Conservation (phyloP, 495 filamentous ascomycete species). For the Penicillium coprophilum region DNA sequence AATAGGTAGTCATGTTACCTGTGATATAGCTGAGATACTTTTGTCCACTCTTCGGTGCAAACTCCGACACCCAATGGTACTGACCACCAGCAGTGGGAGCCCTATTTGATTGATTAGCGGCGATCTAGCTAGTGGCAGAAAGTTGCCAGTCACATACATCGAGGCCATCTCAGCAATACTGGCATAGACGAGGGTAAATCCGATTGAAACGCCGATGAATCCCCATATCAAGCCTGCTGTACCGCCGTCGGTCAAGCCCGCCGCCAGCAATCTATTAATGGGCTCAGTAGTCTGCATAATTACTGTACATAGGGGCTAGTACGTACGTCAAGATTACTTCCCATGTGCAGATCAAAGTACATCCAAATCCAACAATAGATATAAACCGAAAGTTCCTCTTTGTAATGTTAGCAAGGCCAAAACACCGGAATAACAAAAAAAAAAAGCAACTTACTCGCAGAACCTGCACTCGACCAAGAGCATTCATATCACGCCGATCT, state of each 20-base stretch:
- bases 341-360: conserved; percentile 48
- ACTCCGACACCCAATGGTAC: conserved; percentile 61
- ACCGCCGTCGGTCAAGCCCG: conserved; percentile 54
- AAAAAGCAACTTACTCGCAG: conserved; percentile 35
- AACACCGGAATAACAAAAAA: background rate
- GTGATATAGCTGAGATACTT: conserved; percentile 61
- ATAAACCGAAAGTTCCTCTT: conserved; percentile 53
- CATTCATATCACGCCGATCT: conserved; percentile 45
- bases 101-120: conserved; percentile 22
- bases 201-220: conserved; percentile 48
- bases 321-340: conserved; percentile 48
- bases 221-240: conserved; percentile 58
- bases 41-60: conserved; percentile 52
- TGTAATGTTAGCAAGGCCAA: conserved; percentile 10
- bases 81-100: conserved; percentile 52
- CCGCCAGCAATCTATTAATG: conserved; percentile 35
- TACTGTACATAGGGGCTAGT: background rate
- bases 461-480: conserved; percentile 44
- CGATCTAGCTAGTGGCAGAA: background rate
- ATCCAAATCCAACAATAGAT: conserved; percentile 49
- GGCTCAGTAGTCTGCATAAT: conserved; percentile 9
- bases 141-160: conserved; percentile 41
- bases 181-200: conserved; percentile 50
- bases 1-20: conserved; percentile 35
- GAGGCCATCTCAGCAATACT: conserved; percentile 58